These are phyloP conservation scores for Backusella sp. DNA, from an alignment of 192 early-diverging fungal genomes.

Conservation along the genomic window DNA sequence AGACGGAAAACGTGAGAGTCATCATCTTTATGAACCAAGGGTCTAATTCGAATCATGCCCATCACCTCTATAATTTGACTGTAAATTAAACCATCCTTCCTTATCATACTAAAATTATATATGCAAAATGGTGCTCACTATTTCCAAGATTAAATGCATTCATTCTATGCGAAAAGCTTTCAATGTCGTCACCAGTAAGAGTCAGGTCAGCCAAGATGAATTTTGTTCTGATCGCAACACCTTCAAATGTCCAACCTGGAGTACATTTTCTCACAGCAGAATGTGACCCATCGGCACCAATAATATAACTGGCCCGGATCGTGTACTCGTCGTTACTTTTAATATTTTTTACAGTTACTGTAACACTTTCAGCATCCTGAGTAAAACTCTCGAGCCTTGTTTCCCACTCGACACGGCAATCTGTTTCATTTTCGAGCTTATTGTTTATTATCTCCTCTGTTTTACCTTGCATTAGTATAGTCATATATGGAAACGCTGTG, in stretches of 20 bases:
- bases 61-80: not conserved
- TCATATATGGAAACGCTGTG: constrained; percentile 21
- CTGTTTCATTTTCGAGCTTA: not conserved
- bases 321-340: not conserved
- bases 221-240: constrained; percentile 6
- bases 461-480: constrained; percentile 19
- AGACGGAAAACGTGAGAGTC: constrained; percentile 5
- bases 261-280: constrained; percentile 29
- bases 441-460: constrained; percentile 14
- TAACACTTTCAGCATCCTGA: constrained; percentile 17
- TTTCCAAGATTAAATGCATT: constrained; percentile 5
- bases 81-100: not conserved
- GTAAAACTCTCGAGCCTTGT: constrained; percentile 16
- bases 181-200: constrained; percentile 8
- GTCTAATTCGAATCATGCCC: constrained; percentile 2
- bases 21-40: not conserved
- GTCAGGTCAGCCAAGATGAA: constrained; percentile 28
- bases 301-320: constrained; percentile 21
- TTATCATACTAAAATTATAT: not conserved
- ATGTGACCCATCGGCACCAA: constrained; percentile 37
- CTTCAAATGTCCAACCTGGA: constrained; percentile 28
- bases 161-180: not conserved
- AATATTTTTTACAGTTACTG: not conserved
- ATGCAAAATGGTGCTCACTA: not conserved
- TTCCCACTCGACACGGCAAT: not conserved